phyloP scores from a whole-genome alignment of 2,329 filamentous ascomycete species.

The Furcasterigmium sp. region DNA sequence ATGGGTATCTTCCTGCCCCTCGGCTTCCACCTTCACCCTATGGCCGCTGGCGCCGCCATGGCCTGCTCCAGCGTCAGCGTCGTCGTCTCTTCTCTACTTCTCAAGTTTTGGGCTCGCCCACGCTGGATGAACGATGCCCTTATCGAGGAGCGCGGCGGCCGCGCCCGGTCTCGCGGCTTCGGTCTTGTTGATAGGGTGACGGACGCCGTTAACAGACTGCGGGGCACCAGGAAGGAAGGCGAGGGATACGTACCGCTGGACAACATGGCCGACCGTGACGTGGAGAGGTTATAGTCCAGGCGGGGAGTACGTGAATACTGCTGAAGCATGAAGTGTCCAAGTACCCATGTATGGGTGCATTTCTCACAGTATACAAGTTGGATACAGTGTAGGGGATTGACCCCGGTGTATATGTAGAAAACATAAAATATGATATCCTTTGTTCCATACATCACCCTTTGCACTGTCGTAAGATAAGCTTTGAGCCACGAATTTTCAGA shows the following conservation, averaged over 20 bases:
- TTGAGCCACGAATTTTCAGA: no score
- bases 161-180: slow-evolving; percentile 35
- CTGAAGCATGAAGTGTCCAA: no score
- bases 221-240: slow-evolving; percentile 34
- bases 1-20: slow-evolving; percentile 95
- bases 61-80: slow-evolving; percentile 86
- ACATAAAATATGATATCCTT: no score
- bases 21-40: slow-evolving; percentile 81
- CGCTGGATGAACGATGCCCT: slow-evolving; percentile 75
- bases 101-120: slow-evolving; percentile 84
- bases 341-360: no score
- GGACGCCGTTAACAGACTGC: slow-evolving; percentile 31
- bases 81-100: slow-evolving; percentile 73
- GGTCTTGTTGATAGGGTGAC: slow-evolving; percentile 35
- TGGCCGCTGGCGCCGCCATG: slow-evolving; percentile 95
- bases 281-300: background rate
- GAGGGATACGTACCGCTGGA: slow-evolving; percentile 57
- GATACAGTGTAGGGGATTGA: no score
- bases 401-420: no score
- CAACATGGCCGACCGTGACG: slow-evolving; percentile 35
- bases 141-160: slow-evolving; percentile 51
- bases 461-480: no score
- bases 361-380: no score
- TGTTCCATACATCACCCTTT: no score
- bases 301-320: no score